Evolutionary conservation across 768 basidiomycete species (phyloP).

Genomic region (Grammothele lineata): DNA sequence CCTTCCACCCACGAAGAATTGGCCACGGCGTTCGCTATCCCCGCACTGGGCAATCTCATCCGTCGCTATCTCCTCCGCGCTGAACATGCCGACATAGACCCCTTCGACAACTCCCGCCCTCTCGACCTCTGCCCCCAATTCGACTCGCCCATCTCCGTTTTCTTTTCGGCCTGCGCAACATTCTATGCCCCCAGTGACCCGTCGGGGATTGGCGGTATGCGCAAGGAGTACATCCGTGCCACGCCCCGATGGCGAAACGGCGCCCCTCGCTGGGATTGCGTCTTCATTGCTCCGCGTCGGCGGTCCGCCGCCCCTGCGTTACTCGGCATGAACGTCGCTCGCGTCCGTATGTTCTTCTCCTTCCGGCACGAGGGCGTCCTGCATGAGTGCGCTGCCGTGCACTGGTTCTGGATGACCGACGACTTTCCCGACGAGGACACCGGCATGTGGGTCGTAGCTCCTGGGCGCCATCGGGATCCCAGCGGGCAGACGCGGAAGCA

Average conservation of each 20-base stretch:
- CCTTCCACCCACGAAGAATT: too few relatives aligned
- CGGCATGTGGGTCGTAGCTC: background rate
- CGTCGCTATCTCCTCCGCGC: too few relatives aligned
- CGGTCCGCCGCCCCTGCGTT: constrained; percentile 9
- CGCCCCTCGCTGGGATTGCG: background rate
- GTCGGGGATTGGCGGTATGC: constrained; percentile 25
- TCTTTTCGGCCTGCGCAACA: background rate
- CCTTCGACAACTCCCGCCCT: too few relatives aligned
- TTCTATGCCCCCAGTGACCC: constrained; percentile 29
- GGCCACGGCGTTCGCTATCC: constrained; percentile 21
- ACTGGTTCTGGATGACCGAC: background rate
- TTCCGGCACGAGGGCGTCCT: constrained; percentile 4
- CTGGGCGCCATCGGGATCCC: too few relatives aligned
- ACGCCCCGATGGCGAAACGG: constrained; percentile 18
- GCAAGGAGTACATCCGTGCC: constrained; percentile 19
- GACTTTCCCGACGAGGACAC: background rate
- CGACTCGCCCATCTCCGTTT: background rate
- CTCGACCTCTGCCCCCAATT: too few relatives aligned
- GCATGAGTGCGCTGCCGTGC: constrained; percentile 18
- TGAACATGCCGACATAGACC: too few relatives aligned
- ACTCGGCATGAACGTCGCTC: constrained; percentile 16
- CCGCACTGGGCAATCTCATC: background rate
- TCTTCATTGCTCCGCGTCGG: constrained; percentile 22
- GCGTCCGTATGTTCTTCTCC: constrained; percentile 20
- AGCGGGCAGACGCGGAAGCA: too few relatives aligned